phyloP scores from a whole-genome alignment of 306 rosid genomes.

The Elaeagnus macrophylla region DNA sequence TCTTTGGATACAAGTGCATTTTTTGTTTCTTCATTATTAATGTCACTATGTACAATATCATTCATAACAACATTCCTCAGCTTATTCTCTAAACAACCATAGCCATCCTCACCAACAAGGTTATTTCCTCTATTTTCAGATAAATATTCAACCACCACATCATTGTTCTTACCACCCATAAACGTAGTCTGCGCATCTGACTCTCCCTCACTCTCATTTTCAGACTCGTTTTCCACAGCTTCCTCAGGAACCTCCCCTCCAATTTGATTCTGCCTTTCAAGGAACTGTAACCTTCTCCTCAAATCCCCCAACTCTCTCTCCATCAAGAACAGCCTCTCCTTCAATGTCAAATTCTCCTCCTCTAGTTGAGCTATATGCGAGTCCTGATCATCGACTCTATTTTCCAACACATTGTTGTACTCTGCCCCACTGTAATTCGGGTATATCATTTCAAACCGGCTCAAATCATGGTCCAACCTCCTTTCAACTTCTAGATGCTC shows the following conservation, averaged over 20 bases:
- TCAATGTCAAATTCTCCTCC: constrained; percentile 86
- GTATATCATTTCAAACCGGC: constrained; percentile 83
- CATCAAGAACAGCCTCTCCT: constrained; percentile 79
- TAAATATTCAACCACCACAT: constrained; percentile 33
- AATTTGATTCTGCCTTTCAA: constrained; percentile 32
- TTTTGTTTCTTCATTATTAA: constrained; percentile 3
- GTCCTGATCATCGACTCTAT: constrained; percentile 92
- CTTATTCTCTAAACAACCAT: constrained; percentile 28
- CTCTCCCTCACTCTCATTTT: constrained; percentile 56
- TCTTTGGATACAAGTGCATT: constrained; percentile 13
- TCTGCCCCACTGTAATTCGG: constrained; percentile 68
- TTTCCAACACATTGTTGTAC: constrained; percentile 65
- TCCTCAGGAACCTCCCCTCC: constrained; percentile 29
- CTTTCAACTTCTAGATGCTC: constrained; percentile 92
- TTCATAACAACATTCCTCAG: constrained; percentile 37
- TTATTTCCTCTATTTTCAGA: constrained; percentile 26
- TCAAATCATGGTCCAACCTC: constrained; percentile 87
- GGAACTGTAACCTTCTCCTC: constrained; percentile 60
- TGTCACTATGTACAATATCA: constrained; percentile 20
- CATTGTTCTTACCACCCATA: constrained; percentile 35
- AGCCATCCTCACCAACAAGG: constrained; percentile 12
- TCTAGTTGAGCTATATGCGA: constrained; percentile 83
- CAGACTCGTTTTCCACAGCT: constrained; percentile 38
- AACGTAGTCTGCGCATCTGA: constrained; percentile 51
- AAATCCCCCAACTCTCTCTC: constrained; percentile 74